Evolutionary conservation across 2,329 filamentous ascomycete genomes (phyloP), one percentile per base, ranked within the genome.

Genomic region (Orbilia blumenaviensis): DNA sequence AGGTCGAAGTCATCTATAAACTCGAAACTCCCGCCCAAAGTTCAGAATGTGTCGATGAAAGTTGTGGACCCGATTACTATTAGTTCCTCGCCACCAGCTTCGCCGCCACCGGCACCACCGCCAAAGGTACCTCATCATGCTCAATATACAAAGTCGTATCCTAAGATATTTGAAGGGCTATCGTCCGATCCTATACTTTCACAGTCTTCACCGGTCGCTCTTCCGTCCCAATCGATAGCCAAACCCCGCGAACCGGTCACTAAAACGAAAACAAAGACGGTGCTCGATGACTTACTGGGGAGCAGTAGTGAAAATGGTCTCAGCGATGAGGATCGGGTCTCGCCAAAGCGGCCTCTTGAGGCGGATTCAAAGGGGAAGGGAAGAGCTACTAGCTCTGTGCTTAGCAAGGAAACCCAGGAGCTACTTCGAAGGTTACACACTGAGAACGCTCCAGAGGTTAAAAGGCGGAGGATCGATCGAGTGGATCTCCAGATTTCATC

Each of bases 171-270:
- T 54, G 71, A 63, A 4, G 63, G 54, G 5, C 27, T 68, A 50
- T 64, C 71, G 9, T 75, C 71, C 8, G 71, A 75, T 12, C 71
- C 71, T 1, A 75, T 75, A 56, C 27, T 68, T 38, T 75, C 71
- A 8, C 71, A 75, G 27, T 75, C 71, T 9, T 75, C 71, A 14
- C 69, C 69, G n/a, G 50, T 54, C n/a, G 5, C 58, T 23, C 29
- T 25, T 25, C 18, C 21, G 9, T 14, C 25, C 2, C n/a, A 58
- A 29, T n/a, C 25, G 32, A 25, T 50, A 14, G 42, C 23, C 2
- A 41, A 46, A 12, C 54, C 54, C 14, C 63, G 44, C 34, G 46
- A 63, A 41, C 56, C 36, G 21, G n/a, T n/a, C 14, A 18, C 25
- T n/a, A 74, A 54, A 21, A 8, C 38, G 9, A 74, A 54, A 21